Percentiles rank a stretch among this genome's conserved stretches.
Evolutionary conservation across 106 monocot genomes (phyloP).

Genomic region (Posidonia australis): DNA sequence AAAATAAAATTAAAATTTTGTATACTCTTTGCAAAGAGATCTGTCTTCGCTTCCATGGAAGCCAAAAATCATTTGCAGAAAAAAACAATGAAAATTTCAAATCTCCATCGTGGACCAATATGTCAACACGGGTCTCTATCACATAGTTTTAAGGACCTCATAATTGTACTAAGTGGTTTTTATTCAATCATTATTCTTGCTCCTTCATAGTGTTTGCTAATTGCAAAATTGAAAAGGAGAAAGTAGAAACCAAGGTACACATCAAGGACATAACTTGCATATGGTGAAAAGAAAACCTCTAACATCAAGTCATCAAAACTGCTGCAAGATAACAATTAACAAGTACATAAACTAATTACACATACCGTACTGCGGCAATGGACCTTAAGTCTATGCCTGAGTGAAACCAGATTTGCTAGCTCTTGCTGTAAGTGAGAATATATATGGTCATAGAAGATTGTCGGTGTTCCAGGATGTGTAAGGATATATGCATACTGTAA

Average conservation of each 20-base stretch:
- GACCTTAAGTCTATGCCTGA: constrained; percentile 39
- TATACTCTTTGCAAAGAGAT: too few species aligned
- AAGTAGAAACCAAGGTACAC: not conserved
- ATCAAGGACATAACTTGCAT: too few species aligned
- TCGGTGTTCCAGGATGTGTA: constrained; percentile 92
- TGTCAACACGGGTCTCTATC: too few species aligned
- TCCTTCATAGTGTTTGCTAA: not conserved
- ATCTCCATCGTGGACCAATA: too few species aligned
- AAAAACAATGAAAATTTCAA: too few species aligned
- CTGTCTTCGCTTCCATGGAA: too few species aligned
- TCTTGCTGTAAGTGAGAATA: constrained; percentile 70
- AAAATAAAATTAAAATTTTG: too few species aligned
- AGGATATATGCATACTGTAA: constrained; percentile 91
- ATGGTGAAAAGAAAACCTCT: not conserved
- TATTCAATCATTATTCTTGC: not conserved
- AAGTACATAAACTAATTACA: not conserved
- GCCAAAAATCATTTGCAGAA: too few species aligned
- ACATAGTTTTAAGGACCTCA: not conserved
- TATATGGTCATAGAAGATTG: constrained; percentile 87
- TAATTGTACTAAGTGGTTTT: not conserved
- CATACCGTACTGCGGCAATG: constrained; percentile 77
- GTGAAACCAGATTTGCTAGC: constrained; percentile 50
- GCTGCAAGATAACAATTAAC: not conserved
- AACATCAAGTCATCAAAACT: not conserved
- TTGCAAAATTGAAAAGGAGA: not conserved